These are phyloP conservation scores for Tieghemostelium lacteum DNA, from an alignment of 78 protist species.

Conservation along the genomic window DNA sequence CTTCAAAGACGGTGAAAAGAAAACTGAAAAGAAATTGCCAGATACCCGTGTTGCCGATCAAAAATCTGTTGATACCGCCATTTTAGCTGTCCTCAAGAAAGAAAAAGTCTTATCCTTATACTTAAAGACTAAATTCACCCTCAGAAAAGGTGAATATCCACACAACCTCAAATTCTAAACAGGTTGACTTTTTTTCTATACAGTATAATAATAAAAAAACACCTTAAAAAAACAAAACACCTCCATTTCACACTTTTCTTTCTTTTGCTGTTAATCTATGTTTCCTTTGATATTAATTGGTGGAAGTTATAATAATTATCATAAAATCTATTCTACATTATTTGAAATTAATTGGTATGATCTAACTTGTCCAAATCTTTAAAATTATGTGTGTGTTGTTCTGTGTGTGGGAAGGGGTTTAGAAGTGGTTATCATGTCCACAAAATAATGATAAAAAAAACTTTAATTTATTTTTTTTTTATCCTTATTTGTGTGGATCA, in stretches of 20 bases:
- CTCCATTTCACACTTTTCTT: neutral
- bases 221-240: neutral
- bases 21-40: slow-evolving; percentile 60
- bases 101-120: slow-evolving; percentile 84
- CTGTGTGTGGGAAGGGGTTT: no score
- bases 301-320: no score
- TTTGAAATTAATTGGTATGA: no score
- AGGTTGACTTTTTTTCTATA: neutral
- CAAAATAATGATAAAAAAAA: no score
- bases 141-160: slow-evolving; percentile 89
- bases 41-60: slow-evolving; percentile 90
- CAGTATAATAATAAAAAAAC: neutral
- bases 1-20: slow-evolving; percentile 48
- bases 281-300: no score
- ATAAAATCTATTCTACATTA: no score
- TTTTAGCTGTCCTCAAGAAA: slow-evolving; percentile 90
- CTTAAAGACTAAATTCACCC: slow-evolving; percentile 91
- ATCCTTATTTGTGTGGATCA: no score
- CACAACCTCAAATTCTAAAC: slow-evolving; percentile 94
- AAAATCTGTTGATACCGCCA: slow-evolving; percentile 85
- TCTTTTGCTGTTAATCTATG: neutral
- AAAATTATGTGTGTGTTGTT: no score
- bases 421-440: no score
- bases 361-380: no score
- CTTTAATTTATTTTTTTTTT: no score